A percentile compares a stretch with the other conserved stretches of the same genome.
Conservation (phyloP, 495 filamentous ascomycete species). For the Clohesyomyces aquaticus region DNA sequence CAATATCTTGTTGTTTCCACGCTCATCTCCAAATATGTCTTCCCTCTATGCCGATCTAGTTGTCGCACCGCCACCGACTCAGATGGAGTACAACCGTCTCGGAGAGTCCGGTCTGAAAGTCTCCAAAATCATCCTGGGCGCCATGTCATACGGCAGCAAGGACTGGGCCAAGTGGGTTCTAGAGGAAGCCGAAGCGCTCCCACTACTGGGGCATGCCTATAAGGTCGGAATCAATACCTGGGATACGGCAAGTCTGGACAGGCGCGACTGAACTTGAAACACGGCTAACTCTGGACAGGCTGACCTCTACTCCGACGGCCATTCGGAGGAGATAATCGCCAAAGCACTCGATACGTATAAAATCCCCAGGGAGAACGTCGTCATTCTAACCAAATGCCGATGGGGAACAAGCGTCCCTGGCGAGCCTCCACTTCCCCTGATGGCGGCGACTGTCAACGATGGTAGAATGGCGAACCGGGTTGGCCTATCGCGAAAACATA, state of each 20-base stretch:
- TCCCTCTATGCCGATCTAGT: too few species aligned
- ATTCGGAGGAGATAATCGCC: constrained; percentile 52
- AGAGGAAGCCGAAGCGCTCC: constrained; percentile 49
- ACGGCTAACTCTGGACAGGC: too few species aligned
- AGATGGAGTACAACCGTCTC: too few species aligned
- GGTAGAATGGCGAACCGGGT: too few species aligned
- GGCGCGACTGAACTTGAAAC: background rate
- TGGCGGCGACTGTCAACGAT: too few species aligned
- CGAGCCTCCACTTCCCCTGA: constrained; percentile 34
- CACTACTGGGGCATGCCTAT: constrained; percentile 54
- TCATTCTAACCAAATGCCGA: constrained; percentile 53
- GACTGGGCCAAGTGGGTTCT: constrained; percentile 53
- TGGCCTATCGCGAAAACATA: constrained; percentile 43
- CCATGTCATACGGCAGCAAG: constrained; percentile 51
- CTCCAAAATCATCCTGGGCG: constrained; percentile 52
- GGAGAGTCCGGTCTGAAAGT: constrained; percentile 54
- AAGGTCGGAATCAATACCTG: constrained; percentile 49
- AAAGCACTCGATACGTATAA: constrained; percentile 53
- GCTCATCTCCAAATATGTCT: too few species aligned
- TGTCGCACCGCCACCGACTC: too few species aligned
- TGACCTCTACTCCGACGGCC: constrained; percentile 54
- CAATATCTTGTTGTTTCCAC: too few species aligned
- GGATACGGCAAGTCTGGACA: constrained; percentile 37
- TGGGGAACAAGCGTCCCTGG: constrained; percentile 44
- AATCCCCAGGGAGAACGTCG: constrained; percentile 52